Conservation (phyloP, 805 yeast species). For the Candida bentonensis region DNA sequence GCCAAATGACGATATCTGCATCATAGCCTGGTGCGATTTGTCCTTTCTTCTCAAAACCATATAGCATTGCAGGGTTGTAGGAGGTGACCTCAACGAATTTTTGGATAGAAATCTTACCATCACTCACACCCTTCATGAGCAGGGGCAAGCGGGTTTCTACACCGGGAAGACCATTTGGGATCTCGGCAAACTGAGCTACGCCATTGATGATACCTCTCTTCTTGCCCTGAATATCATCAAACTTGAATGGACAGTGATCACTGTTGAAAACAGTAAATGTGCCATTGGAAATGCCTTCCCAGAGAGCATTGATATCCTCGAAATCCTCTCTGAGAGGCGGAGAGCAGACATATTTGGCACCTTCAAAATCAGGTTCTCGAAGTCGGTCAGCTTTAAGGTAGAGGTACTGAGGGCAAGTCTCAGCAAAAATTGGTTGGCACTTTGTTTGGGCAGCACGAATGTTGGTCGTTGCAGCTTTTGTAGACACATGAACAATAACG, state of each 20-base stretch:
- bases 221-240: conserved; percentile 29
- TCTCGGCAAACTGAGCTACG: conserved; percentile 27
- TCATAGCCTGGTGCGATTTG: conserved; percentile 32
- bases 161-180: conserved; percentile 38
- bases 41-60: conserved; percentile 32
- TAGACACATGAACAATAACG: conserved; percentile 29
- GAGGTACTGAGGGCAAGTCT: conserved; percentile 32
- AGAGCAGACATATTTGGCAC: conserved; percentile 37
- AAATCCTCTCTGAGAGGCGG: conserved; percentile 33
- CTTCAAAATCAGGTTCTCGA: conserved; percentile 25
- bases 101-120: conserved; percentile 27
- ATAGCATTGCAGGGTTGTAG: conserved; percentile 33
- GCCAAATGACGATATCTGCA: conserved; percentile 37
- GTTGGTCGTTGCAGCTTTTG: conserved; percentile 24
- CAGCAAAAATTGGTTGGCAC: conserved; percentile 26
- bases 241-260: conserved; percentile 34
- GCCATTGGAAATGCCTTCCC: conserved; percentile 33
- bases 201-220: conserved; percentile 28
- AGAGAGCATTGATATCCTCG: conserved; percentile 29
- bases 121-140: conserved; percentile 30
- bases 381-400: conserved; percentile 10
- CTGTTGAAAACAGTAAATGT: conserved; percentile 33
- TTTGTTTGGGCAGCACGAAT: conserved; percentile 25
- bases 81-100: conserved; percentile 32
- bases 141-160: conserved; percentile 34